Evolutionary conservation across 768 basidiomycete genomes (phyloP).

Genomic region (Chalciporus sphaerocephalus): DNA sequence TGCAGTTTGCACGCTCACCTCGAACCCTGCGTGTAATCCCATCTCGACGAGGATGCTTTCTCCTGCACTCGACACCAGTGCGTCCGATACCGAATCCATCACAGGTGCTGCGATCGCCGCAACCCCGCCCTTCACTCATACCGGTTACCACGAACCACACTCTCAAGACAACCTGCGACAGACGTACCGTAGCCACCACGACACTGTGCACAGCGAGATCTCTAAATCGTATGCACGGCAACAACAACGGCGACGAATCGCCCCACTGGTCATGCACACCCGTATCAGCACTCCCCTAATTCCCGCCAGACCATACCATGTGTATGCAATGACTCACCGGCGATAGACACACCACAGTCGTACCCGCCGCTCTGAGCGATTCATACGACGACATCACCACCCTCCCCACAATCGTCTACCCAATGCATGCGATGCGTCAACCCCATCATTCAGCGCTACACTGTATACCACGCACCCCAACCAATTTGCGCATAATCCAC

Average conservation of each 20-base stretch:
- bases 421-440: neutral
- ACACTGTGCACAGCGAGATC: constrained; percentile 60
- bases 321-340: constrained; percentile 38
- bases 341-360: constrained; percentile 55
- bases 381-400: constrained; percentile 65
- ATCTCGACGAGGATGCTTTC: constrained; percentile 58
- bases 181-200: constrained; percentile 54
- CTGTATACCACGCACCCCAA: constrained; percentile 45
- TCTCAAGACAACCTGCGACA: constrained; percentile 4
- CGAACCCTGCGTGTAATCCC: constrained; percentile 52
- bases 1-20: constrained; percentile 44
- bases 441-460: neutral
- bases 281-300: neutral
- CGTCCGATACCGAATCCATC: constrained; percentile 54
- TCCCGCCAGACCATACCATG: neutral
- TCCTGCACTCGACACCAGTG: constrained; percentile 46
- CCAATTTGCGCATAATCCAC: constrained; percentile 62
- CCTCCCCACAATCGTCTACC: constrained; percentile 57
- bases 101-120: constrained; percentile 45
- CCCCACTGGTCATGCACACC: constrained; percentile 57
- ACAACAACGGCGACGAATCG: constrained; percentile 56
- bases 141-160: constrained; percentile 1
- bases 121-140: constrained; percentile 35
- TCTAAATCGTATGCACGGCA: constrained; percentile 62
- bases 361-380: constrained; percentile 55